Percentiles rank a stretch among this genome's conserved stretches.
phyloP scores from a whole-genome alignment of 73 alveolate genomes.

The Symbiodinium pilosum region DNA sequence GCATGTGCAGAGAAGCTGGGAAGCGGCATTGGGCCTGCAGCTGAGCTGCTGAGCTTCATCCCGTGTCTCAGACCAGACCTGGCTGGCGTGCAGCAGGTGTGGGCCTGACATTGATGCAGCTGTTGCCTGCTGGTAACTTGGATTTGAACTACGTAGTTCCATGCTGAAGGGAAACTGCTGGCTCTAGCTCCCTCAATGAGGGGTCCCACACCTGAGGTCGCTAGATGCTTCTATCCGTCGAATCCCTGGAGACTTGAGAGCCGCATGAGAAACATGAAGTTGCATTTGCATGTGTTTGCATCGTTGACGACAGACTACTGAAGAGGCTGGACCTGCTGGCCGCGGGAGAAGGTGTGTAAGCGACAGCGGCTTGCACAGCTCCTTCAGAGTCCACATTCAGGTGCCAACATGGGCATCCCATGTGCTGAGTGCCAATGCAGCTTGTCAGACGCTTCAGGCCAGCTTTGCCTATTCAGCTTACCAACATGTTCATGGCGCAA shows the following conservation, averaged over 20 bases:
- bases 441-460: conserved; percentile 10
- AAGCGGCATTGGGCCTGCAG: not conserved
- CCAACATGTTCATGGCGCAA: not conserved
- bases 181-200: not conserved
- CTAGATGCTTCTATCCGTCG: too few species aligned
- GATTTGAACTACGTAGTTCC: too few species aligned
- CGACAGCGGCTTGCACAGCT: too few species aligned
- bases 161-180: not conserved
- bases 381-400: too few species aligned
- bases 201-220: too few species aligned
- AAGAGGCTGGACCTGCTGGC: conserved; percentile 1
- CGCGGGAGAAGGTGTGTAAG: not conserved
- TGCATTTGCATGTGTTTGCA: too few species aligned
- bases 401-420: not conserved
- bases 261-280: too few species aligned
- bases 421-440: not conserved
- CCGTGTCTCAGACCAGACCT: not conserved
- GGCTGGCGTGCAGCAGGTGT: not conserved
- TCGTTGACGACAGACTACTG: too few species aligned
- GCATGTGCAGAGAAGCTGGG: not conserved
- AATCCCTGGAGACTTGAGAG: too few species aligned
- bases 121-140: conserved; percentile 4
- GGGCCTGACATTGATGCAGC: not conserved
- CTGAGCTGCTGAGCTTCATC: not conserved
- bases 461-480: not conserved